Evolutionary conservation across 192 early-diverging fungal genomes (phyloP).

Genomic region (Backusella mclennaniae): DNA sequence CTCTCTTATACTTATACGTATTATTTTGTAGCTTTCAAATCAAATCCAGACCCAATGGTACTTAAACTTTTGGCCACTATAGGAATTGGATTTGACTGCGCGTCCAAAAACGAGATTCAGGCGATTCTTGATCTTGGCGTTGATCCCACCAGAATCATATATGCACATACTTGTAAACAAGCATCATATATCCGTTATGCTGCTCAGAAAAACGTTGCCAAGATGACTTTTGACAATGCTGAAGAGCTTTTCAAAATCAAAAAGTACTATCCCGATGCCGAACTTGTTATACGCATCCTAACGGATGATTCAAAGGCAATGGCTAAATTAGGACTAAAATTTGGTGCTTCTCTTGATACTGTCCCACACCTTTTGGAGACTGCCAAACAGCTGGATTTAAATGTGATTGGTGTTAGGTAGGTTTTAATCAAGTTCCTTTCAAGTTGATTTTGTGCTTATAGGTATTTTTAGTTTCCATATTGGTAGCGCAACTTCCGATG

Average conservation of each 20-base stretch:
- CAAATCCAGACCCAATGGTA: slow-evolving; percentile 89
- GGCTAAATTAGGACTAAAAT: slow-evolving; percentile 94
- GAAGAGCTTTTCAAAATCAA: slow-evolving; percentile 97
- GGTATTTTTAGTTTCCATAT: slow-evolving; percentile 83
- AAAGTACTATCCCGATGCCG: slow-evolving; percentile 73
- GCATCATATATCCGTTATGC: slow-evolving; percentile 92
- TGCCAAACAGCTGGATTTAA: slow-evolving; percentile 76
- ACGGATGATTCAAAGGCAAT: slow-evolving; percentile 92
- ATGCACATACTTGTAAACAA: slow-evolving; percentile 89
- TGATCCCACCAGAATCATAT: slow-evolving; percentile 81
- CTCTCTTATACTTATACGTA: not conserved
- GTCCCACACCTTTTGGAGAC: slow-evolving; percentile 68
- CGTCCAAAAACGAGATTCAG: slow-evolving; percentile 90
- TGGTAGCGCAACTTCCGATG: slow-evolving; percentile 91
- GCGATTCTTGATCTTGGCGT: slow-evolving; percentile 73
- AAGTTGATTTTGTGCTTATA: not conserved
- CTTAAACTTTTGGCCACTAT: slow-evolving; percentile 76
- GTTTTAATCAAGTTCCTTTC: not conserved
- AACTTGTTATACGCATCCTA: slow-evolving; percentile 90
- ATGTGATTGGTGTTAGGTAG: slow-evolving; percentile 82
- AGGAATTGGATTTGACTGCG: slow-evolving; percentile 97
- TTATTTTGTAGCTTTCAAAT: slow-evolving; percentile 81
- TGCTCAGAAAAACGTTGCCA: slow-evolving; percentile 66
- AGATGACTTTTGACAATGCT: slow-evolving; percentile 99
- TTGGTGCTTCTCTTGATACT: slow-evolving; percentile 82